Evolutionary conservation across 768 basidiomycete species (phyloP), one percentile per base, ranked within the genome.

Genomic region (Gymnopilus dilepis): DNA sequence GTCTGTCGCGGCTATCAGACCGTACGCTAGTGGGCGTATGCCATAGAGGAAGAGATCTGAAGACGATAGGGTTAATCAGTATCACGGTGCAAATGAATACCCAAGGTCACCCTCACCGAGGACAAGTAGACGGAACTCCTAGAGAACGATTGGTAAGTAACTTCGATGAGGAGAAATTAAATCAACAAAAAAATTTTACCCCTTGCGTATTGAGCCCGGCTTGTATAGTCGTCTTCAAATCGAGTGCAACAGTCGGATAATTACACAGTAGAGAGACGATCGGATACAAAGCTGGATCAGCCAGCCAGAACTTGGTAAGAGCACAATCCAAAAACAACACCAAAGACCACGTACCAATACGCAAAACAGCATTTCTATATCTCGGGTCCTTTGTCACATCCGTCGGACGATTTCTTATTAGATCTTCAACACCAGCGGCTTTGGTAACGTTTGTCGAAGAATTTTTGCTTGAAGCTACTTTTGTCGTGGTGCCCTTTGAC

Each of bases 341-440:
- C 34, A 37, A 37, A 9, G 34, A 11, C 15, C 34, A 37, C 47
- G 47, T 28, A 50, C 47, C 47, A 50, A 50, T 50, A 19, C 47
- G 47, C 26, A 50, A 50, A 28, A 50, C 28, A 15, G 47, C 47
- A 19, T 50, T 50, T 28, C 47, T 50, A 31, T 50, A 50, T n/a
- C 47, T 50, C 3, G 47, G 47, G 19, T 50, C 47, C 26, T n/a
- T 50, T 7, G 47, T 50, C n/a, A 50, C 28, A 50, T 50, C 47
- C 9, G 47, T 50, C 26, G 47, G 47, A 9, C 47, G 4, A 13
- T 50, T 50, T n/a, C 17, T 15, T 7, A 50, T 50, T 9, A 50
- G 31, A 12, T 50, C 47, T 15, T 50, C 47, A 31, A 50, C 12
- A 17, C 47, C 28, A 8, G 47, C 47, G n/a, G 2, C 15, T 17